Evolutionary conservation across 768 basidiomycete genomes (phyloP).

Genomic region (Imleria badia): DNA sequence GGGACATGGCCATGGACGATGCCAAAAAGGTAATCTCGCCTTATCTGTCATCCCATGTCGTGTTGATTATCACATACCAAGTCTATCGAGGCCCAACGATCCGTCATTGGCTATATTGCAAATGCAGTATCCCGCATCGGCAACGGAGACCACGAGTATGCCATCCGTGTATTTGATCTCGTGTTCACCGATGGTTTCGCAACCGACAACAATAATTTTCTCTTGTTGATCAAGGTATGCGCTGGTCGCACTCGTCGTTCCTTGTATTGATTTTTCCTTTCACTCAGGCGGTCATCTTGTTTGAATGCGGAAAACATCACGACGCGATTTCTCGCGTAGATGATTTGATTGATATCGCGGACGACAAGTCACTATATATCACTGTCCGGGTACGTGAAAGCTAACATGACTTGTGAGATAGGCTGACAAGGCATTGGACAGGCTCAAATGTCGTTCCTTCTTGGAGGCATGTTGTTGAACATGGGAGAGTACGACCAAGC

Average conservation of each 20-base stretch:
- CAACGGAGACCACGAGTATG: not conserved
- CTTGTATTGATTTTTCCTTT: not conserved
- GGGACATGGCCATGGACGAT: constrained; percentile 1
- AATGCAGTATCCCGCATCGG: not conserved
- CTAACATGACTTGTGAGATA: no score
- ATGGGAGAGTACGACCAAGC: no score
- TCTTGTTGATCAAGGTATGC: constrained; percentile 12
- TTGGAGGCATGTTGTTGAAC: no score
- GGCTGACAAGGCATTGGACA: no score
- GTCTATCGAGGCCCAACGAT: constrained; percentile 7
- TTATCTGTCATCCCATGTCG: no score
- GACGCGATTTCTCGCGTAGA: no score
- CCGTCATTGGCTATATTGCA: constrained; percentile 12
- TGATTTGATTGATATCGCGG: no score
- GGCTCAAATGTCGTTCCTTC: no score
- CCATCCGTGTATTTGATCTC: constrained; percentile 2
- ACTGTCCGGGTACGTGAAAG: no score
- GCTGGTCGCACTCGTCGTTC: not conserved
- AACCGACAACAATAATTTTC: not conserved
- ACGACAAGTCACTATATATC: no score
- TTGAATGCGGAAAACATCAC: not conserved
- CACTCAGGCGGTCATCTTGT: not conserved
- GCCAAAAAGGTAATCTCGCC: not conserved
- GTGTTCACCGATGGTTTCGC: not conserved
- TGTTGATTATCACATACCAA: not conserved